A percentile compares a stretch with the other conserved stretches of the same genome.
Evolutionary conservation across 2,329 filamentous ascomycete species (phyloP).

Genomic region (Grosmannia clavigera): DNA sequence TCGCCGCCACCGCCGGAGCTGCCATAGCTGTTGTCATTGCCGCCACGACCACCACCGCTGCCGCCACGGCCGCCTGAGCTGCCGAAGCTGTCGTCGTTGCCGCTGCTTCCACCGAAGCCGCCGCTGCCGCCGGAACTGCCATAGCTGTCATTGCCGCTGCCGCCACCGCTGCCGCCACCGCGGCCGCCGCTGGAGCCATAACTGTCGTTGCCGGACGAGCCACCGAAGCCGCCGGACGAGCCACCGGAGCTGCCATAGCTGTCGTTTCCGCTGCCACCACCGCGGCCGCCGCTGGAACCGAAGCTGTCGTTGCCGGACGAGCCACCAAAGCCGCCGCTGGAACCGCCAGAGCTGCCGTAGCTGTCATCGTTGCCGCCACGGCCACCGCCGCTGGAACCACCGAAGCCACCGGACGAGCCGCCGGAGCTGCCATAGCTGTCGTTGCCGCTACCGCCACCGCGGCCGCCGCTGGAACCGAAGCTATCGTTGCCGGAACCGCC

Average conservation of each 20-base stretch:
- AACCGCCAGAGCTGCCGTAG: conserved; percentile 2
- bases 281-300: conserved; percentile 14
- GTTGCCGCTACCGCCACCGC: conserved; percentile 10
- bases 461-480: conserved; percentile 3
- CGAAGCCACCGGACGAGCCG: background rate
- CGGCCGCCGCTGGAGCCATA: conserved; percentile 2
- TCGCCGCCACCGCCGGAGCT: conserved; percentile 1
- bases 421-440: conserved; percentile 5
- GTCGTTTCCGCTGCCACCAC: conserved; percentile 7
- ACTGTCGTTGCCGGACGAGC: background rate
- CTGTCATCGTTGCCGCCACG: conserved; percentile 6
- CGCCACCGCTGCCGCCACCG: background rate
- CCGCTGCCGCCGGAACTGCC: conserved; percentile 3
- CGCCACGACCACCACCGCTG: conserved; percentile 12
- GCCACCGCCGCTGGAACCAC: conserved; percentile 13
- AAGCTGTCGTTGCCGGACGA: conserved; percentile 3
- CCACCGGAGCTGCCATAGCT: conserved; percentile 13
- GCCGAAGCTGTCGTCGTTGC: conserved; percentile 1
- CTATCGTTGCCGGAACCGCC: background rate
- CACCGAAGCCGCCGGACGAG: conserved; percentile 12
- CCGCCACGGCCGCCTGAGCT: conserved; percentile 1
- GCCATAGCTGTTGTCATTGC: conserved; percentile 6
- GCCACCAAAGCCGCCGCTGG: background rate
- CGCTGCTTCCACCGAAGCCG: conserved; percentile 4
- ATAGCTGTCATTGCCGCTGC: background rate